Conservation (phyloP, 2,329 filamentous ascomycete genomes). For the Botrytis fragariae region DNA sequence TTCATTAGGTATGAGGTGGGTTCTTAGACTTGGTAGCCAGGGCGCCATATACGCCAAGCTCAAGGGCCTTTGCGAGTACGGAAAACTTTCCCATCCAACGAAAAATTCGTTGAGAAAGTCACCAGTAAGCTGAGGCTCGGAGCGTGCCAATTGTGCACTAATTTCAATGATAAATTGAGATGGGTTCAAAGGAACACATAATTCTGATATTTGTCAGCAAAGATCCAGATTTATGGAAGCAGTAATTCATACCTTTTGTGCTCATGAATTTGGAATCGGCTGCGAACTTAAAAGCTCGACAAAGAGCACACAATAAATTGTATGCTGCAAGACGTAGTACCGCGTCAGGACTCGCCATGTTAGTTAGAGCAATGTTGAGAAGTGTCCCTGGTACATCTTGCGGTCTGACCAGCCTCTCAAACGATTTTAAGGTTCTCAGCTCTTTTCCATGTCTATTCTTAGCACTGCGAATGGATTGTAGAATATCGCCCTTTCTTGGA, state of each 20-base stretch:
- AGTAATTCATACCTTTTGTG: slow-evolving; percentile 51
- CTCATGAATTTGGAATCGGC: slow-evolving; percentile 60
- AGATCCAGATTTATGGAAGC: not conserved
- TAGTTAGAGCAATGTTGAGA: slow-evolving; percentile 65
- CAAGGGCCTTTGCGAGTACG: slow-evolving; percentile 63
- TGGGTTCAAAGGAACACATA: slow-evolving; percentile 61
- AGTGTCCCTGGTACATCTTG: slow-evolving; percentile 70
- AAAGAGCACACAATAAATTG: slow-evolving; percentile 64
- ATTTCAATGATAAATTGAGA: slow-evolving; percentile 64
- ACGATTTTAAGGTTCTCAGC: slow-evolving; percentile 56
- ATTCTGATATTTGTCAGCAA: slow-evolving; percentile 45
- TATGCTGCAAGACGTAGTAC: slow-evolving; percentile 62
- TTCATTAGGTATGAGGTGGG: slow-evolving; percentile 57
- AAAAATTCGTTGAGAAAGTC: slow-evolving; percentile 74
- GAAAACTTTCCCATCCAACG: slow-evolving; percentile 68
- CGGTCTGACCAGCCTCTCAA: slow-evolving; percentile 64
- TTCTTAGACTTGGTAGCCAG: slow-evolving; percentile 62
- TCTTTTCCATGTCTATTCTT: slow-evolving; percentile 66
- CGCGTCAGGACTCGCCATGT: slow-evolving; percentile 61
- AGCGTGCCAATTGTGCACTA: slow-evolving; percentile 59
- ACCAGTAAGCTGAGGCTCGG: slow-evolving; percentile 64
- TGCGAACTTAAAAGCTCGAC: slow-evolving; percentile 65
- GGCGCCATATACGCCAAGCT: slow-evolving; percentile 69
- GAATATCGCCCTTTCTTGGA: slow-evolving; percentile 59
- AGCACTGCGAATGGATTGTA: slow-evolving; percentile 60